Evolutionary conservation across 2,329 filamentous ascomycete species (phyloP), one percentile per base, ranked within the genome.

Genomic region (Furcasterigmium furcatum): DNA sequence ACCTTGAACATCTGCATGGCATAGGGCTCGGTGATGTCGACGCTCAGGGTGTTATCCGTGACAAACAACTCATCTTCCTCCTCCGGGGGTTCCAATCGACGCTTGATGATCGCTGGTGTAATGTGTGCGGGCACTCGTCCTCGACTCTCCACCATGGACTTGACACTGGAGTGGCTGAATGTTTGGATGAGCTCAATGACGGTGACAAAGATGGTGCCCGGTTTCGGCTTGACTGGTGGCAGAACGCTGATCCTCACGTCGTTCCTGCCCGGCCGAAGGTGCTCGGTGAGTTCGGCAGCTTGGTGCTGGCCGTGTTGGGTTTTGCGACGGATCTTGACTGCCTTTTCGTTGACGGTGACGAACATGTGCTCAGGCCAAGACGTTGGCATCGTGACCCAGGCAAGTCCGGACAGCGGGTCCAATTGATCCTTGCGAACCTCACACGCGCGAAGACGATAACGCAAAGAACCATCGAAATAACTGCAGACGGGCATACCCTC

Each of bases 291-390:
- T 53, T 96, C 89, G 6, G 88, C 70, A 0, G 91, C 84, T 9
- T 90, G 64, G 55, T 95, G 88, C 54, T 84, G 88, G 10, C 84
- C 84, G 57, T 91, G 79, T 50, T 94, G 84, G 1, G 80, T 62
- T 55, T 88, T 89, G 22, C 86, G 79, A 34, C 85, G 79, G 9
- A 81, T 61, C 20, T 72, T 68, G 14, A 89, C 61, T 10, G 81
- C 69, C 1, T 65, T 58, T 1, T 64, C 71, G 54, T 96, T 95
- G 49, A 95, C 62, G 14, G 76, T 72, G 49, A 92, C 73, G 49
- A 84, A 88, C 1, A 90, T 72, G 42, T 80, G 77, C 29, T 77
- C 71, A 0, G 90, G 88, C 91, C 90, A 96, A 19, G 64, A 58
- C 6, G 79, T 85, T 27, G 85, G 78, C n/a, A 71, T 63, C 2